phyloP scores from a whole-genome alignment of 805 yeast genomes.

The Candida nanaspora region DNA sequence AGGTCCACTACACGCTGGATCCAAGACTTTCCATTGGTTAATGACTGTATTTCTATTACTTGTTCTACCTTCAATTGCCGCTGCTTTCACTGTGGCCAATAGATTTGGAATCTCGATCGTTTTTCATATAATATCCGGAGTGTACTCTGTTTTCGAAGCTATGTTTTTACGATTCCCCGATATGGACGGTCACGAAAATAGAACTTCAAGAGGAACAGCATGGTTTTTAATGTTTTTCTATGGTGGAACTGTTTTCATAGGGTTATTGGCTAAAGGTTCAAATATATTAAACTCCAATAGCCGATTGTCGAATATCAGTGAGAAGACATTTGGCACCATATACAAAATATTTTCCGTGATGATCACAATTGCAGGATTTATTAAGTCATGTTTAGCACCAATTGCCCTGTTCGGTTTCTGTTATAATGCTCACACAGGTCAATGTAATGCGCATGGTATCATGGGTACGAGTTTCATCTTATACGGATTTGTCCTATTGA shows the following conservation, averaged over 20 bases:
- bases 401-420: conserved; percentile 86
- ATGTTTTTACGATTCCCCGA: conserved; percentile 57
- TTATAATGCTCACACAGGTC: conserved; percentile 77
- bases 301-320: conserved; percentile 28
- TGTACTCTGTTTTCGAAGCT: conserved; percentile 50
- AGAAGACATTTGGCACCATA: conserved; percentile 22
- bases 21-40: conserved; percentile 63
- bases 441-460: conserved; percentile 93
- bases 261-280: conserved; percentile 44
- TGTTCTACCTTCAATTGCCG: conserved; percentile 48
- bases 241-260: conserved; percentile 43
- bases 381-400: conserved; percentile 73
- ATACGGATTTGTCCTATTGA: conserved; percentile 66
- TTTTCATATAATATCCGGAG: conserved; percentile 39
- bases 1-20: conserved; percentile 5
- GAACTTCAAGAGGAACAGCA: conserved; percentile 61
- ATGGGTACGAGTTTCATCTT: conserved; percentile 87
- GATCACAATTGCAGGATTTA: conserved; percentile 60
- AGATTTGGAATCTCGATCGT: conserved; percentile 35
- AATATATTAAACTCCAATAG: conserved; percentile 21
- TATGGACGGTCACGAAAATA: conserved; percentile 55
- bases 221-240: conserved; percentile 49
- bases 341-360: conserved; percentile 43
- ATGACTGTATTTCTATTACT: conserved; percentile 38
- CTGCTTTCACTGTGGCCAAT: conserved; percentile 50